A percentile compares a stretch with the other conserved stretches of the same genome.
Evolutionary conservation across 768 basidiomycete species (phyloP).

Genomic region (Hygrophorus pudorinus): DNA sequence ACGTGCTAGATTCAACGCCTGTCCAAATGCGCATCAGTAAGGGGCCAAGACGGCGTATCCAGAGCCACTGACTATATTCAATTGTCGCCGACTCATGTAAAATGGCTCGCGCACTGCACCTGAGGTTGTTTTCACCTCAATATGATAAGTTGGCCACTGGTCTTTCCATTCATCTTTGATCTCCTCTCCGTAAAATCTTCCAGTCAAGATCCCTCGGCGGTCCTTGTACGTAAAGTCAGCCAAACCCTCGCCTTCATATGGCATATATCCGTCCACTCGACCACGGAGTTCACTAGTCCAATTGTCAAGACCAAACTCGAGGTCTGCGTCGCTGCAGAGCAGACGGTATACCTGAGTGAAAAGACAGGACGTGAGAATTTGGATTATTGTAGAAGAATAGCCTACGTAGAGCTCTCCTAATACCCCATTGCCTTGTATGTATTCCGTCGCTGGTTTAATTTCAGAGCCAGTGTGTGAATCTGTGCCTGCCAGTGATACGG

Average conservation of each 20-base stretch:
- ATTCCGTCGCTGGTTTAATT: background rate
- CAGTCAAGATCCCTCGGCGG: constrained; percentile 13
- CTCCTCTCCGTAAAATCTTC: constrained; percentile 9
- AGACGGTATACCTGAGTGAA: background rate
- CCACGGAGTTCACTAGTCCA: constrained; percentile 19
- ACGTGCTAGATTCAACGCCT: background rate
- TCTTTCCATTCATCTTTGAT: constrained; percentile 9
- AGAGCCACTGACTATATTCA: constrained; percentile 13
- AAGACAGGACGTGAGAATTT: background rate
- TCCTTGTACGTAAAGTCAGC: constrained; percentile 19
- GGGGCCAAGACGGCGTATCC: background rate
- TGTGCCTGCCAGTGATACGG: background rate
- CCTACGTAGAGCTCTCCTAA: constrained; percentile 3
- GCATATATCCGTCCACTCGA: constrained; percentile 8
- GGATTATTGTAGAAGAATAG: background rate
- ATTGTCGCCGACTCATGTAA: constrained; percentile 15
- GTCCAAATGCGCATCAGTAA: background rate
- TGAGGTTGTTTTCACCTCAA: constrained; percentile 19
- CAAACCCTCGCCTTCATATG: constrained; percentile 6
- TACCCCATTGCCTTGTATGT: background rate
- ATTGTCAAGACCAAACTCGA: constrained; percentile 13
- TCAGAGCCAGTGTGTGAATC: background rate
- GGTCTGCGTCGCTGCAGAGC: constrained; percentile 2
- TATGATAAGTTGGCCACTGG: constrained; percentile 16
- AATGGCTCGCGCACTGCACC: constrained; percentile 11